Evolutionary conservation across 345 rosid genomes (phyloP).

Genomic region (Physaria fendleri): DNA sequence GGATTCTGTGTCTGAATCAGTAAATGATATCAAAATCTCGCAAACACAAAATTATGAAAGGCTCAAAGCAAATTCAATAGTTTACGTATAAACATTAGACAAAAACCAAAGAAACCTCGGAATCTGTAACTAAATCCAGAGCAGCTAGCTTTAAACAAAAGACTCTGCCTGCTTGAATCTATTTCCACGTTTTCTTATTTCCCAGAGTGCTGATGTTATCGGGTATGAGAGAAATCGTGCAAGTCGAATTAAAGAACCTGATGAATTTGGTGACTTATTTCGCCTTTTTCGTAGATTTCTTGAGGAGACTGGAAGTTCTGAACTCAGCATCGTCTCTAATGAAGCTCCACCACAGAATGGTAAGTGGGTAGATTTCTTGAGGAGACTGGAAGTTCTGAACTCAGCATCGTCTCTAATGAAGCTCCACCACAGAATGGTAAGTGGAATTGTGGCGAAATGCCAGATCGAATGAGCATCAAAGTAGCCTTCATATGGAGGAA

Average conservation of each 20-base stretch:
- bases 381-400: slow-evolving; percentile 37
- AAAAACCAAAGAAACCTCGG: not conserved
- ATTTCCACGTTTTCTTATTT: not conserved
- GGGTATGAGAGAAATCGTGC: not conserved
- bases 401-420: slow-evolving; percentile 62
- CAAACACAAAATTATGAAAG: not conserved
- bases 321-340: slow-evolving; percentile 57
- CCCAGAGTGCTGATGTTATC: not conserved
- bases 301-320: slow-evolving; percentile 36
- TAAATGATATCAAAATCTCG: slow-evolving; percentile 12
- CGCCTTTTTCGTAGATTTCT: slow-evolving; percentile 38
- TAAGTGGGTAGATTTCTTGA: slow-evolving; percentile 51
- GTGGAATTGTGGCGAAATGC: slow-evolving; percentile 59
- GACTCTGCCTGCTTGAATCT: not conserved
- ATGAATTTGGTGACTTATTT: slow-evolving; percentile 4
- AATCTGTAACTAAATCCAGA: slow-evolving; percentile 7
- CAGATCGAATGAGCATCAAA: slow-evolving; percentile 71
- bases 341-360: slow-evolving; percentile 77
- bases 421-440: slow-evolving; percentile 71
- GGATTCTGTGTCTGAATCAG: not conserved
- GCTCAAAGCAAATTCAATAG: not conserved
- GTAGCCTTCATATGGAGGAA: slow-evolving; percentile 58
- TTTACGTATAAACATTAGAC: not conserved
- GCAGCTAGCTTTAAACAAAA: slow-evolving; percentile 8
- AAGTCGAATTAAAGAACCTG: not conserved